Evolutionary conservation across 768 basidiomycete species (phyloP), one percentile per base, ranked within the genome.

Genomic region (Fomitopsis serialis): DNA sequence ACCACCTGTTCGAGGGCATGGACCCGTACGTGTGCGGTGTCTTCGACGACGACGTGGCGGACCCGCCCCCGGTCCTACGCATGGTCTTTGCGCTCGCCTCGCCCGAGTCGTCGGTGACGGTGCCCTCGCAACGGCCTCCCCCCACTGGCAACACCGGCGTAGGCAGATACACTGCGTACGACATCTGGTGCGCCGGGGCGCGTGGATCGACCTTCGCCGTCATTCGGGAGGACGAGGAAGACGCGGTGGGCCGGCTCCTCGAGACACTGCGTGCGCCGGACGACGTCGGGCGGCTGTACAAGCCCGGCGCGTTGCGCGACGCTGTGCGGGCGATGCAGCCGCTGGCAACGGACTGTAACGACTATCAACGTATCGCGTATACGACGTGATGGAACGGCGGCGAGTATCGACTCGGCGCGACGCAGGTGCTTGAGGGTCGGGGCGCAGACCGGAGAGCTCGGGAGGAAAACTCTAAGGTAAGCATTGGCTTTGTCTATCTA

Each of bases 41-140:
- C 19, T 60, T 64, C 43, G 50, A 50, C 19, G 25, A 22, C n/a
- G 43, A 47, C 9, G 62, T 60, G 59, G 7, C 15, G 62, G 19
- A 65, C 59, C 49, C 60, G 58, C 29, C 29, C 6, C 29, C 29
- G 6, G 29, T 32, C 6, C 29, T 32, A 11, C 29, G 29, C 50
- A 61, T 67, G 19, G 56, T 68, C 36, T 66, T 63, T 42, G 62
- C 65, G 10, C 56, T 66, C 1, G 63, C 58, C 21, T 21, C 55
- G 22, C 29, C 6, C 29, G 29, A n/a, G 55, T 29, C 40, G 34
- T 15, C n/a, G 35, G 47, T 11, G 24, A n/a, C 17, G 35, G 54
- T 8, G 25, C n/a, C 22, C 21, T 45, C 15, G 43, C 42, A 34
- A 40, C 52, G 19, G n/a, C n/a, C n/a, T n/a, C n/a, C n/a, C n/a